Conservation (phyloP, 306 rosid species). For the Quercus rubra region DNA sequence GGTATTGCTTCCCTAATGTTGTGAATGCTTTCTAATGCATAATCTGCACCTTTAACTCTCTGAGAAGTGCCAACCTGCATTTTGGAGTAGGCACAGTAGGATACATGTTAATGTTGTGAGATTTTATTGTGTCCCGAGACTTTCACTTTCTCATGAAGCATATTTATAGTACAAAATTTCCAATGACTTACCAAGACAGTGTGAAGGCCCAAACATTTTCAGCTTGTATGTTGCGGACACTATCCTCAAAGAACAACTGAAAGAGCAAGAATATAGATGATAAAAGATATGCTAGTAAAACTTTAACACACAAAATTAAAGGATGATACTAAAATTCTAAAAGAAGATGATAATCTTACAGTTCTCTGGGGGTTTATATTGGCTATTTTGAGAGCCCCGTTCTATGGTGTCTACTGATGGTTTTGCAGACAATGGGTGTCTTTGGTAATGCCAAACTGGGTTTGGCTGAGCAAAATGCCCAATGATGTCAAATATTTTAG, state of each 20-base stretch:
- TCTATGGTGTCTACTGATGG: slow-evolving; percentile 73
- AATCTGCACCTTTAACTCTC: too few species aligned
- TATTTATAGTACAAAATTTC: too few species aligned
- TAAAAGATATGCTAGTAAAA: background rate
- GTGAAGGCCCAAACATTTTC: too few species aligned
- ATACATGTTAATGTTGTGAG: too few species aligned
- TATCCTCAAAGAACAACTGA: slow-evolving; percentile 95
- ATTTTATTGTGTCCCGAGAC: too few species aligned
- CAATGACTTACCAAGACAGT: too few species aligned
- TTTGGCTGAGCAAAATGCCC: slow-evolving; percentile 59
- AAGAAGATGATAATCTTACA: slow-evolving; percentile 35
- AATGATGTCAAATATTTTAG: slow-evolving; percentile 71
- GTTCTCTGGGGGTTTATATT: slow-evolving; percentile 79
- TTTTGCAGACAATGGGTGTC: slow-evolving; percentile 87
- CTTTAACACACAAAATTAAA: background rate
- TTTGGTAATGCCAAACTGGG: slow-evolving; percentile 50
- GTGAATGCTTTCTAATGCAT: too few species aligned
- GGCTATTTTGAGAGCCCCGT: slow-evolving; percentile 78
- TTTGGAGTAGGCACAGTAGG: too few species aligned
- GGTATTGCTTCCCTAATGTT: too few species aligned
- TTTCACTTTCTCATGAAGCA: too few species aligned
- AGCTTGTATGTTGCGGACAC: slow-evolving; percentile 85
- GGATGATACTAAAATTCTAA: background rate
- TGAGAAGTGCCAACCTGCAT: too few species aligned
- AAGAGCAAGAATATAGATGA: background rate